Conservation (phyloP, 208 protist genomes). For the Acanthamoeba royreba region DNA sequence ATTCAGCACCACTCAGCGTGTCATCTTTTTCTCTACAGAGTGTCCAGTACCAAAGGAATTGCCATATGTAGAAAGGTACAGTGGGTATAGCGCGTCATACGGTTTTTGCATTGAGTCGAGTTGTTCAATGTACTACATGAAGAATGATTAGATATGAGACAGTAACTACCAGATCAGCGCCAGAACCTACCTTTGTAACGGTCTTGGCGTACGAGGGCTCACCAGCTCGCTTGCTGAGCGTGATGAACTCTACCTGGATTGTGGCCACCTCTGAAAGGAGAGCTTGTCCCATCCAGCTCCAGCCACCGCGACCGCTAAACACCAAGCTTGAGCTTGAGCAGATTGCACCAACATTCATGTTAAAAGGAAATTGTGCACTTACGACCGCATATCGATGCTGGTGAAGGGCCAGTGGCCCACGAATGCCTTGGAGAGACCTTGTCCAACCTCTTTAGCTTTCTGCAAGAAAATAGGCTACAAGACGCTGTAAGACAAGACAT, state of each 20-base stretch:
- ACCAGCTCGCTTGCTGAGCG: conserved; percentile 73
- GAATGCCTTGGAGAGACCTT: conserved; percentile 52
- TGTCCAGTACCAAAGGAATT: background rate
- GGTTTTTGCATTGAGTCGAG: background rate
- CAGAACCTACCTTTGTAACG: background rate
- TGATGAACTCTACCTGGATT: conserved; percentile 82
- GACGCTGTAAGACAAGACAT: too few relatives aligned
- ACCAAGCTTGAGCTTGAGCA: background rate
- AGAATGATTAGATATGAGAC: background rate
- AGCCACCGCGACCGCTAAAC: background rate
- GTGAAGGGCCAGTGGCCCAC: background rate
- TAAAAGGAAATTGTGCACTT: background rate
- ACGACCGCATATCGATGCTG: background rate
- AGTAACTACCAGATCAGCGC: background rate
- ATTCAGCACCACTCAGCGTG: too few relatives aligned
- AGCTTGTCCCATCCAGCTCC: conserved; percentile 31
- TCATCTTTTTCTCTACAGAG: too few relatives aligned
- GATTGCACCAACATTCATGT: background rate
- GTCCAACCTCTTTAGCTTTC: conserved; percentile 46
- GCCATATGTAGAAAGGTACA: conserved; percentile 50
- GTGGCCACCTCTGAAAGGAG: conserved; percentile 79
- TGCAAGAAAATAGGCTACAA: conserved; percentile 31
- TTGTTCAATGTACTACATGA: conserved; percentile 15
- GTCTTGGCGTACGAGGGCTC: conserved; percentile 60
- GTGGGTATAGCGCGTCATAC: conserved; percentile 56